Evolutionary conservation across 371 early-diverging fungal species (phyloP), one percentile per base, ranked within the genome.

Genomic region (Mycotypha africana): DNA sequence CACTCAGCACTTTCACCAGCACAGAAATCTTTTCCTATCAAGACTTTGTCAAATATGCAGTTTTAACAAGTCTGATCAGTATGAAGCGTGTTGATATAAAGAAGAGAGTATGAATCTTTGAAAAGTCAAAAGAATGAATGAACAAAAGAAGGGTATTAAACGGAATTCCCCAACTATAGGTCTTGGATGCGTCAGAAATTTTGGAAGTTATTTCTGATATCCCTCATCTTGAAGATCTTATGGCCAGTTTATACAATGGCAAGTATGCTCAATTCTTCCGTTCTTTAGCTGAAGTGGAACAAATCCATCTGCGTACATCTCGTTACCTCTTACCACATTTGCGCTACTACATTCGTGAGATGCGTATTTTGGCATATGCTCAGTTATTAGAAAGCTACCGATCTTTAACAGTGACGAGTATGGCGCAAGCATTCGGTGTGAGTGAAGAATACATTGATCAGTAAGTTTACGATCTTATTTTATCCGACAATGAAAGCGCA

Each of bases 391-490:
- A 98, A 56, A 96, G 97, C 25, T 99, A 99, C 67, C 79, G 95
- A 56, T 90, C 90, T 38, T 73, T 99, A 37, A 92, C 95, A 9
- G 79, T 99, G 51, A 86, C 88, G 51, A 91, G 89, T 45, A 95
- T 99, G 96, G 98, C 99, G 21, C 80, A 85, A 38, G 79, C 92
- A 23, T 99, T 99, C 80, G 98, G 98, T 34, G 97, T 99, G 40
- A 82, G 85, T 9, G 87, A 91, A 58, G 93, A 91, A 33, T 98
- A 87, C 49, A 93, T 97, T 53, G 99, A 98, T 72, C 70, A 67
- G 93, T 92, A 79, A 58, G 67, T 33, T 33, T 28, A 28, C n/a
- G n/a, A n/a, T n/a, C n/a, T n/a, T n/a, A n/a, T n/a, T n/a, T n/a
- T n/a, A n/a, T n/a, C n/a, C n/a, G n/a, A n/a, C n/a, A n/a, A n/a